Evolutionary conservation across 352 stramenopile genomes (phyloP).

Genomic region (Pythium insidiosum): DNA sequence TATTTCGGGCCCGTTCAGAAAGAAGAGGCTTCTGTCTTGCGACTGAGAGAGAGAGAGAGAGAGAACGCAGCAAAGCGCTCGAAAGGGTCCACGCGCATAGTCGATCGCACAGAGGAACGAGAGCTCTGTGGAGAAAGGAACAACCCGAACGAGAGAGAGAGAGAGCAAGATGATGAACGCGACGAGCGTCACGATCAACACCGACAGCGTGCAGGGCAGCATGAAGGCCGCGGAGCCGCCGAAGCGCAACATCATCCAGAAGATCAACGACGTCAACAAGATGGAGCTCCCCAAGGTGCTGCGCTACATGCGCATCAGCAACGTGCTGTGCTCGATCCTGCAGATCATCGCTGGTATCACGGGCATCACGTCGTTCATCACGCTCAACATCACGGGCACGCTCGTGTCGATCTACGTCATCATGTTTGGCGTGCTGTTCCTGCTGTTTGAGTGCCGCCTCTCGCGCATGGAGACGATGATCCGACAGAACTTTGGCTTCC

Average conservation of each 20-base stretch:
- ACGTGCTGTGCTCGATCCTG: constrained; percentile 76
- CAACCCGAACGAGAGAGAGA: too few species aligned
- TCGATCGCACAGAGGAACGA: too few species aligned
- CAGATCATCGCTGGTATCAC: constrained; percentile 77
- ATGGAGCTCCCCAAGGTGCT: constrained; percentile 86
- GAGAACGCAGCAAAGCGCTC: too few species aligned
- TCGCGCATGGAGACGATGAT: constrained; percentile 80
- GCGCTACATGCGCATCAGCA: constrained; percentile 80
- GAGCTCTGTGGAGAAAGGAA: too few species aligned
- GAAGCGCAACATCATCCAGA: constrained; percentile 68
- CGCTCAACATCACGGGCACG: constrained; percentile 85
- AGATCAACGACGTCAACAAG: constrained; percentile 86
- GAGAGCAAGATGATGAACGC: constrained; percentile 54
- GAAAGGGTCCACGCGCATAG: too few species aligned
- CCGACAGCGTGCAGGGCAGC: constrained; percentile 54
- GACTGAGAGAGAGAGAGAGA: too few species aligned
- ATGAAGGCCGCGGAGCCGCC: constrained; percentile 36
- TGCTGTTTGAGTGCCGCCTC: constrained; percentile 85
- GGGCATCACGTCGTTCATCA: constrained; percentile 83
- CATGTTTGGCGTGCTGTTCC: constrained; percentile 81
- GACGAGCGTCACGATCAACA: constrained; percentile 71
- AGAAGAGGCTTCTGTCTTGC: too few species aligned
- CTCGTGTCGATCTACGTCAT: constrained; percentile 87
- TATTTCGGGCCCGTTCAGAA: too few species aligned
- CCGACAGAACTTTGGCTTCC: constrained; percentile 79